A percentile compares a stretch with the other conserved stretches of the same genome.
Evolutionary conservation across 2,329 filamentous ascomycete genomes (phyloP).

Genomic region (Celoporthe dispersa): DNA sequence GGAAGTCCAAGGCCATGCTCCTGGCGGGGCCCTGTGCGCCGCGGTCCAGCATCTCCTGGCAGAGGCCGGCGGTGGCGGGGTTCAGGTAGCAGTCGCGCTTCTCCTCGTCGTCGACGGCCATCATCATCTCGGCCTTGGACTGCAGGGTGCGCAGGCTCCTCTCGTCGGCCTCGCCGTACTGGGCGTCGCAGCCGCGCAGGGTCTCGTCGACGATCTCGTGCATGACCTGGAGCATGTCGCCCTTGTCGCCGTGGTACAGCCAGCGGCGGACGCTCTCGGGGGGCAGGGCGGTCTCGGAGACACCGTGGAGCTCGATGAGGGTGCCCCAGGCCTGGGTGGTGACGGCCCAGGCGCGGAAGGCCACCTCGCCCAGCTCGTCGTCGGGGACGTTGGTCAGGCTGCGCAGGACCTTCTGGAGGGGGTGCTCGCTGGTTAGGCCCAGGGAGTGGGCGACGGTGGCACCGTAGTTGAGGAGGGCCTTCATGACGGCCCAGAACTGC

Average conservation of each 20-base stretch:
- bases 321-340: conserved; percentile 13
- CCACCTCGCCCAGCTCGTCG: conserved; percentile 15
- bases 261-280: background rate
- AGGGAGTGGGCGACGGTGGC: background rate
- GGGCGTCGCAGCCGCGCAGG: background rate
- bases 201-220: conserved; percentile 1
- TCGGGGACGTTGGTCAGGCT: conserved; percentile 2
- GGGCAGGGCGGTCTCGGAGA: background rate
- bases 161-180: conserved; percentile 2
- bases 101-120: background rate
- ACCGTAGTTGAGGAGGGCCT: conserved; percentile 16
- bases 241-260: conserved; percentile 11
- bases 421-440: background rate
- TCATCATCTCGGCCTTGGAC: conserved; percentile 12
- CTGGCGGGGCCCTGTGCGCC: conserved; percentile 1
- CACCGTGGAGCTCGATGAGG: background rate
- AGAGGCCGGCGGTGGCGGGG: background rate
- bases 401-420: conserved; percentile 14
- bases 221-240: conserved; percentile 15
- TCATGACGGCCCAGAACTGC: conserved; percentile 18
- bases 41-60: conserved; percentile 3
- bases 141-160: background rate
- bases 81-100: background rate
- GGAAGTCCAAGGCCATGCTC: conserved; percentile 1
- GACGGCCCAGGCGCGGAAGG: conserved; percentile 19